Evolutionary conservation across 495 filamentous ascomycete genomes (phyloP), one percentile per base, ranked within the genome.

Genomic region (Aspergillus hancockii): DNA sequence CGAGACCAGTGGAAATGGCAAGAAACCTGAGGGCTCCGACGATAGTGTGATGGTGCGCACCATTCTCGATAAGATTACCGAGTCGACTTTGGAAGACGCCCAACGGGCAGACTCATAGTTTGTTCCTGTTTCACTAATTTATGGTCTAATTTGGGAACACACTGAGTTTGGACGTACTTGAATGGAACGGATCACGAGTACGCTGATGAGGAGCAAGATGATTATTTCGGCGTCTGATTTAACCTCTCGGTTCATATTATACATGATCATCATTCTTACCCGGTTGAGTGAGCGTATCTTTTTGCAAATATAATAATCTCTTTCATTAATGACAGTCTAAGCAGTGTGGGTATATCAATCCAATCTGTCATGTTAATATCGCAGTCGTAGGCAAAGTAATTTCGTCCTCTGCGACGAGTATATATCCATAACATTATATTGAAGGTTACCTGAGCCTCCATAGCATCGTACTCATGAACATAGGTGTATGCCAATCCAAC

Each of bases 11-110:
- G 57, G 81, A 69, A 60, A 62, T 28, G 66, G 63, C 79, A 38
- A 68, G 40, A 52, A 67, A 32, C 49, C 67, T 14, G 74, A 75
- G 16, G 67, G 63, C 32, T 62, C 66, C 54, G 56, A 53, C 18
- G 72, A 78, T 50, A 79, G 78, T 2, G 63, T 59, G 3, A 70
- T 77, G 62, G 72, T 82, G 12, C 74, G 74, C 31, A 67, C 63
- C 9, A 75, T 83, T 28, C 58, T 83, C 62, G 66, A 79, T 50
- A 80, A 76, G 63, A 81, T 83, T 56, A 75, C 72, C 18, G 67
- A 76, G 28, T 49, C 67, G 7, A 80, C 77, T 5, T 58, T 78
- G 54, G 65, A 64, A 40, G 74, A 74, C 19, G 25, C 30, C 10
- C 60, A 67, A 23, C 34, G 36, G 23, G 40, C 53, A 14, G 49